Conservation (phyloP, 2,329 filamentous ascomycete species). For the Claviceps maximensis region DNA sequence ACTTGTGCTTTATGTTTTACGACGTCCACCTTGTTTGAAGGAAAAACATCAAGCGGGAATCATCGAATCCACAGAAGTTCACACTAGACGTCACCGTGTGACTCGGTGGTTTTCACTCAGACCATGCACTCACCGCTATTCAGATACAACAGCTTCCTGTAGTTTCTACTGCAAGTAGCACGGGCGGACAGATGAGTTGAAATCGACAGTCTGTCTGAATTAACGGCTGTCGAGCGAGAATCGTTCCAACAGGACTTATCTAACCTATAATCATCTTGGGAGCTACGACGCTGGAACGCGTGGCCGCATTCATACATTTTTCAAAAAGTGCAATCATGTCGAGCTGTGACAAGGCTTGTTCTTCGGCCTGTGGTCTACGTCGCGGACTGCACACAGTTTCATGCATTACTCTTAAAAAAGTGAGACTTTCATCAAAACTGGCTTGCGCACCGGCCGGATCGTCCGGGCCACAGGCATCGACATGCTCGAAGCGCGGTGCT, state of each 20-base stretch:
- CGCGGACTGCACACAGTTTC: neutral
- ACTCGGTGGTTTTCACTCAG: neutral
- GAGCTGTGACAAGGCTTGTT: neutral
- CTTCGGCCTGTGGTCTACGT: neutral
- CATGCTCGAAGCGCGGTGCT: neutral
- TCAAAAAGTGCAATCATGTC: neutral
- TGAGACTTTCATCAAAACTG: neutral
- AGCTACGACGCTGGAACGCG: no score
- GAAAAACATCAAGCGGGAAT: no score
- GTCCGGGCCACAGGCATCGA: neutral
- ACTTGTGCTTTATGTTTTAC: neutral
- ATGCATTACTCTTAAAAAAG: neutral
- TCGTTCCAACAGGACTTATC: neutral
- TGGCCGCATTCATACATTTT: neutral
- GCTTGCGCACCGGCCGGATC: neutral
- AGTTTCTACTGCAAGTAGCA: neutral
- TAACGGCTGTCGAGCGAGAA: neutral
- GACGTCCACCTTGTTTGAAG: neutral
- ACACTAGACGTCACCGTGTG: neutral
- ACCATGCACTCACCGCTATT: neutral
- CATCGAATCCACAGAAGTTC: neutral
- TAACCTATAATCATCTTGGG: neutral
- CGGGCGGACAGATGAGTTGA: neutral
- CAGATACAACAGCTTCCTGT: neutral
- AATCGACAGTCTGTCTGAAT: neutral